phyloP scores from a whole-genome alignment of 768 basidiomycete species.

The Auricularia sp. region DNA sequence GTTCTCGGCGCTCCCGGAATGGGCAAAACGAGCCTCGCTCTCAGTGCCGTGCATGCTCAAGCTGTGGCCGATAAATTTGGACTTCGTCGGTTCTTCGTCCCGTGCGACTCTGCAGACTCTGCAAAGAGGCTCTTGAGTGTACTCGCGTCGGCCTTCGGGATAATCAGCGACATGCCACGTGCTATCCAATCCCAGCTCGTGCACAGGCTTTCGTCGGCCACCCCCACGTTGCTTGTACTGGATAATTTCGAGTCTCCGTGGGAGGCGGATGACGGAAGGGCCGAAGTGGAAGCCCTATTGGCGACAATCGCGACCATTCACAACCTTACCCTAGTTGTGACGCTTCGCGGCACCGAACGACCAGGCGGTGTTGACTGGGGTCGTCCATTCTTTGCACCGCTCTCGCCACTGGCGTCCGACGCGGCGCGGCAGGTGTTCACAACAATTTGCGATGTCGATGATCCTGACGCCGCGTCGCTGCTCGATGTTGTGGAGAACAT shows the following conservation, averaged over 20 bases:
- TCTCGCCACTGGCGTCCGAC: constrained; percentile 6
- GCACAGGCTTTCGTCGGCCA: constrained; percentile 6
- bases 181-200: background rate
- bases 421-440: constrained; percentile 16
- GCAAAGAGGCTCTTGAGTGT: background rate
- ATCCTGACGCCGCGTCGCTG: constrained; percentile 12
- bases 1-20: background rate
- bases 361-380: constrained; percentile 4
- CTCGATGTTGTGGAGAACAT: constrained; percentile 13
- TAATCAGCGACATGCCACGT: background rate
- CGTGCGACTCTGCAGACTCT: background rate
- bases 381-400: background rate
- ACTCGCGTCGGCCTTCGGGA: background rate
- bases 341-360: constrained; percentile 18
- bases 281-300: constrained; percentile 18
- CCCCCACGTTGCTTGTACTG: constrained; percentile 23
- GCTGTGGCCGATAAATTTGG: background rate
- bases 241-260: constrained; percentile 34
- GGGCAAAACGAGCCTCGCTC: background rate
- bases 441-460: constrained; percentile 13
- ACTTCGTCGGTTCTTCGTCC: background rate
- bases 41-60: background rate
- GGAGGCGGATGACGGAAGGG: constrained; percentile 17
- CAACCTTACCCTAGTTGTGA: constrained; percentile 23
- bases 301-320: constrained; percentile 15